A percentile compares a stretch with the other conserved stretches of the same genome.
Conservation (phyloP, 805 yeast species). For the Isabelozyma pseudorhagii region DNA sequence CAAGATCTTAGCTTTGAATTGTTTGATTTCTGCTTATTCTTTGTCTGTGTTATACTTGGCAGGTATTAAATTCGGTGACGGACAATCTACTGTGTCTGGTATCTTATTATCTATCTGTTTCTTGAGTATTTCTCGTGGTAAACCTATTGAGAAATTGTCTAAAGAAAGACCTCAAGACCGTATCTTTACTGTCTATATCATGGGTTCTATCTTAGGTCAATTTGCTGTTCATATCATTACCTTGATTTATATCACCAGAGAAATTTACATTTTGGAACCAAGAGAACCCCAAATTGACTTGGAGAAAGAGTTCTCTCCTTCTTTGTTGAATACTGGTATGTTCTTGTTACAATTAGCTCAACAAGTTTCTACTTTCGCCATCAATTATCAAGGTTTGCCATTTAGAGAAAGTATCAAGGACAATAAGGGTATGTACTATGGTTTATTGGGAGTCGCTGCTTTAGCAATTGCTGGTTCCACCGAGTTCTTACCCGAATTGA, state of each 20-base stretch:
- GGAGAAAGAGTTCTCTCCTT: slow-evolving; percentile 84
- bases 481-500: slow-evolving; percentile 90
- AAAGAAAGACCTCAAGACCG: slow-evolving; percentile 97
- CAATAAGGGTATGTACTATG: slow-evolving; percentile 96
- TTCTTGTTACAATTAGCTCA: slow-evolving; percentile 91
- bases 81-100: slow-evolving; percentile 97
- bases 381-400: slow-evolving; percentile 95
- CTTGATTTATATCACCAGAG: slow-evolving; percentile 76
- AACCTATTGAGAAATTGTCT: slow-evolving; percentile 82
- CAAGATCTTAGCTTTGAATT: slow-evolving; percentile 93
- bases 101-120: slow-evolving; percentile 88
- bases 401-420: slow-evolving; percentile 87
- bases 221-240: slow-evolving; percentile 89
- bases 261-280: slow-evolving; percentile 87
- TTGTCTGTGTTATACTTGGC: slow-evolving; percentile 91
- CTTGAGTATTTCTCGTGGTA: slow-evolving; percentile 91
- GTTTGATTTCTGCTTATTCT: slow-evolving; percentile 95
- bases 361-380: slow-evolving; percentile 96
- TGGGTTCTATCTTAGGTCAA: slow-evolving; percentile 97
- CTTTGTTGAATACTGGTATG: slow-evolving; percentile 92
- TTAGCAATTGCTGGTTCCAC: slow-evolving; percentile 90
- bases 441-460: slow-evolving; percentile 84
- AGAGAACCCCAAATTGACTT: slow-evolving; percentile 86
- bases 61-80: slow-evolving; percentile 97
- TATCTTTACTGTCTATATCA: slow-evolving; percentile 89